Base-by-base conservation (phyloP, 2,329 filamentous ascomycete species). In the Thelonectria blattea region DNA sequence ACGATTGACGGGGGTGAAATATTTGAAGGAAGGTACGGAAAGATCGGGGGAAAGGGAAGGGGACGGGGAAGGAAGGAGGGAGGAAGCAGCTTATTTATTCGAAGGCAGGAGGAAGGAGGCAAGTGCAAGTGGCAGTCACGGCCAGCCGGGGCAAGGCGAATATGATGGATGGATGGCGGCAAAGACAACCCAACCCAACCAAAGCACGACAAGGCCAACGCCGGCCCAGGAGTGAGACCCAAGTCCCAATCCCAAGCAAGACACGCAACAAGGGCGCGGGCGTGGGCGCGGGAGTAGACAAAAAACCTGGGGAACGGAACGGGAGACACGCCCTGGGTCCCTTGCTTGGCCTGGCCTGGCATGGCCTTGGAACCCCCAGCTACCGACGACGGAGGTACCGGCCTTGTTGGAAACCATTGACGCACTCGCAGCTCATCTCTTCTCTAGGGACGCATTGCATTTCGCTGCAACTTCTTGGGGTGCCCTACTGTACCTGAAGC, bases 221-320 rank as follows among this genome's bases (percentile, higher is more conserved):
- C 60, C 60, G 67, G 66, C 64, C 65, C 37, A 39, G 47, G 47
- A 46, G 39, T 55, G 49, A 55, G 52, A 22, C n/a, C 30, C 47
- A 49, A 32, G 54, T 41, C 54, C 14, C 46, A 22, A 8, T 41
- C 54, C 14, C 46, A 22, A 8, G 14, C 47, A 49, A 32, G 54
- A 48, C 53, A 22, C 46, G 41, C 41, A 43, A 49, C 27, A 10
- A 30, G 27, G 27, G 27, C 27, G 27, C 27, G 27, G 34, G 34
- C 34, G 34, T 15, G 37, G 47, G 60, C 49, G 63, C 52, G 59
- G 57, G 62, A 62, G 54, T 41, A 48, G 59, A 45, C 59, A 66
- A 30, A n/a, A 68, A 71, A 71, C 61, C 65, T 68, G 69, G 68
- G 68, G 68, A 70, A 70, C 61, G 65, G 62, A 62, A 57, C 67